Percentiles rank a stretch among this genome's conserved stretches.
Conservation (phyloP, 164 flowering plant genomes). For the Santalum album region DNA sequence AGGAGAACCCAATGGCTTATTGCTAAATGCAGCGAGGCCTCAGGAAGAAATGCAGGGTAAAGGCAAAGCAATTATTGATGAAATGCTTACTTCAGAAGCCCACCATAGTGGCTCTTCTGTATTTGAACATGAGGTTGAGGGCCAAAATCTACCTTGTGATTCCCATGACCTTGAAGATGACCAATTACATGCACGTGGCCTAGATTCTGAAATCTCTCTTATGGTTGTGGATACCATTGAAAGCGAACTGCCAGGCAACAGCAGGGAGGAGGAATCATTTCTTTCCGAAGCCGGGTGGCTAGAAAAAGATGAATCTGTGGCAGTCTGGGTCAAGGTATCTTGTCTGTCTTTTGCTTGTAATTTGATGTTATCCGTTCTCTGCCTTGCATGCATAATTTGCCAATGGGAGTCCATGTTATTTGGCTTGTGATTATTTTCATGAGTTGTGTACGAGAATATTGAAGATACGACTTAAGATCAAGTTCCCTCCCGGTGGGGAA, state of each 20-base stretch:
- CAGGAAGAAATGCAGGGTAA: constrained; percentile 19
- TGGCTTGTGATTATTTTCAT: too few species aligned
- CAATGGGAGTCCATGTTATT: too few species aligned
- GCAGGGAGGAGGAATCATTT: constrained; percentile 28
- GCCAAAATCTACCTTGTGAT: constrained; percentile 23
- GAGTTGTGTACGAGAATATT: too few species aligned
- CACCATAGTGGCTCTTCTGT: constrained; percentile 21
- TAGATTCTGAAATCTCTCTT: constrained; percentile 24
- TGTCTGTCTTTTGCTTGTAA: constrained; percentile 2
- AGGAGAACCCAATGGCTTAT: constrained; percentile 13
- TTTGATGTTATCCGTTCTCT: background rate
- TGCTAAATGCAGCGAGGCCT: constrained; percentile 17
- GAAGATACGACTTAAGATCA: too few species aligned
- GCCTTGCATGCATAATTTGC: background rate
- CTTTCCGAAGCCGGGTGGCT: constrained; percentile 36
- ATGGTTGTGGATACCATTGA: constrained; percentile 31
- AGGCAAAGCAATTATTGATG: constrained; percentile 18
- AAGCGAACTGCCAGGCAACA: constrained; percentile 23
- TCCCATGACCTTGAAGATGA: constrained; percentile 32
- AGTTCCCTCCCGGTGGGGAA: too few species aligned
- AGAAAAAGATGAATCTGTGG: constrained; percentile 54
- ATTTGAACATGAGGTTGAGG: constrained; percentile 24
- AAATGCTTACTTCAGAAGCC: constrained; percentile 22
- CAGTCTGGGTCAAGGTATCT: constrained; percentile 89
- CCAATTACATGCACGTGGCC: constrained; percentile 19